Evolutionary conservation across 805 yeast genomes (phyloP).

Genomic region (Candida patagonica): DNA sequence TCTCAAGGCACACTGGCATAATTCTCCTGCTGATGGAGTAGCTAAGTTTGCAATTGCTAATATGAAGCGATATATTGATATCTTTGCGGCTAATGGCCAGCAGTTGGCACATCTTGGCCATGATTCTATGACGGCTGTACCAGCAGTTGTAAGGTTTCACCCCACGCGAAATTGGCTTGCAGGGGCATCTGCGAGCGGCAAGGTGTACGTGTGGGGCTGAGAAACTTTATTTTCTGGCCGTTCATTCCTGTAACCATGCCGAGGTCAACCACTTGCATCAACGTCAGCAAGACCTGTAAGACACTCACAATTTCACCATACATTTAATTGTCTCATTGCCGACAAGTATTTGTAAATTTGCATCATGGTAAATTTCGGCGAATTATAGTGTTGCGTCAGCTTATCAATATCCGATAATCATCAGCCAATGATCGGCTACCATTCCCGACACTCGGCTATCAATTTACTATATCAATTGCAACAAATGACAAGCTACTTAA

Average conservation of each 20-base stretch:
- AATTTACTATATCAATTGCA: no score
- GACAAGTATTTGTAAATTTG: no score
- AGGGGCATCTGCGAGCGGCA: slow-evolving; percentile 94
- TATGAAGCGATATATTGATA: slow-evolving; percentile 82
- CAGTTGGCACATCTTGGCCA: slow-evolving; percentile 68
- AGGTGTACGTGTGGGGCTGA: slow-evolving; percentile 52
- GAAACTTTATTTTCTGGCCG: no score
- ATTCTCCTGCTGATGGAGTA: slow-evolving; percentile 53
- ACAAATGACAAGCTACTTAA: no score
- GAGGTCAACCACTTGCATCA: no score
- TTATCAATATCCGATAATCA: no score
- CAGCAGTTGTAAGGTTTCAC: slow-evolving; percentile 81
- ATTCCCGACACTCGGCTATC: no score
- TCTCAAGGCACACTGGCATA: slow-evolving; percentile 81
- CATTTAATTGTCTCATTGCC: no score
- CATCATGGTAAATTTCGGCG: not conserved
- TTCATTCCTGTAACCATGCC: no score
- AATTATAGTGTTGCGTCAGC: not conserved
- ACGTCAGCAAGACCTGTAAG: no score
- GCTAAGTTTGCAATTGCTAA: slow-evolving; percentile 88
- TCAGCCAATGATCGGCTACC: no score
- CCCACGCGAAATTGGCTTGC: slow-evolving; percentile 82
- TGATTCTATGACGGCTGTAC: slow-evolving; percentile 71
- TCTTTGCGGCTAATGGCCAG: slow-evolving; percentile 67
- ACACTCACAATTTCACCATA: no score